Evolutionary conservation across 2,329 filamentous ascomycete species (phyloP), one percentile per base, ranked within the genome.

Genomic region (Botryosphaeria dothidea): DNA sequence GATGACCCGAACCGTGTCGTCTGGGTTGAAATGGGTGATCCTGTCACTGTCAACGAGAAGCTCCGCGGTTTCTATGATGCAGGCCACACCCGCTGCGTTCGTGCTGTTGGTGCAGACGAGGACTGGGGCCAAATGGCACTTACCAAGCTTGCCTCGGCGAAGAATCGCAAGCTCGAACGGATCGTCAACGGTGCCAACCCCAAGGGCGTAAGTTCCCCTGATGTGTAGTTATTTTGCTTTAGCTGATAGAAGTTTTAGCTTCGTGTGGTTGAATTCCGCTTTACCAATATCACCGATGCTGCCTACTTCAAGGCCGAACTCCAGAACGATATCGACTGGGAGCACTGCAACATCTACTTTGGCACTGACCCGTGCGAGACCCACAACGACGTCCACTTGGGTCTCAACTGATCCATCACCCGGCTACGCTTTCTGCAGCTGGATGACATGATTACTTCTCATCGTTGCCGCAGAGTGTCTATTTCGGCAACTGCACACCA

Each of bases 181-280:
- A 78, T 84, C 64, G 69, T 79, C 61, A 78, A 79, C 54, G 76
- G 76, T 21, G 79, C 74, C 52, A 78, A 75, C 36, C 69, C 72
- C 5, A 72, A 70, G n/a, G 77, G 75, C 13, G 82, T 83, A 74
- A 78, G 80, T 71, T 13, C 29, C 38, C 19, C 4, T 17, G 3
- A 11, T 17, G 7, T 25, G 17, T 17, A 23, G 15, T 9, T 46
- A 15, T 54, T n/a, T 54, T 8, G n/a, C 6, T 23, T 11, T 21
- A 15, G 31, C 27, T 52, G 11, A 70, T 72, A 63, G 23, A 34
- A 2, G 27, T 21, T 25, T 19, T 64, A 83, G 81, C 73, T 75
- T 34, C 75, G 77, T 45, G 78, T 74, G 34, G 77, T 83, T n/a
- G 73, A 78, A 31, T 83, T 84, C 69, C 80, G 81, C 8, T 84